Evolutionary conservation across 805 yeast species (phyloP).

Genomic region (Metschnikowia baotianmanensis): DNA sequence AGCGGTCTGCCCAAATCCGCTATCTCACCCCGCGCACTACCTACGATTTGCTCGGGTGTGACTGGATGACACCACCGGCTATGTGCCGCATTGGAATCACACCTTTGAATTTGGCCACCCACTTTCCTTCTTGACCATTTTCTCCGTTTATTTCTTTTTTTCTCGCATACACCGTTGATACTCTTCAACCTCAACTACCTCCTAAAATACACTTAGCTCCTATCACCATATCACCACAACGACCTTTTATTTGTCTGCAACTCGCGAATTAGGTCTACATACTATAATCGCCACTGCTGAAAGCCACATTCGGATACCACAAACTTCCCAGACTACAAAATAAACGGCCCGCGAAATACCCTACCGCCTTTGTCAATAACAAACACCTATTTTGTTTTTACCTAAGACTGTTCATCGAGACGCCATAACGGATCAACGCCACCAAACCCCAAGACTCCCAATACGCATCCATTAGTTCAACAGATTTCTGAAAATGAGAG

Average conservation of each 20-base stretch:
- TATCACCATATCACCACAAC: background rate
- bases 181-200: background rate
- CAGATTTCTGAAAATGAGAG: constrained; percentile 49
- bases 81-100: constrained; percentile 6
- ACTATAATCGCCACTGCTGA: constrained; percentile 2
- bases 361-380: too few relatives aligned
- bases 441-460: too few relatives aligned
- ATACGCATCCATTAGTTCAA: too few relatives aligned
- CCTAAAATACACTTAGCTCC: background rate
- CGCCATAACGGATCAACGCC: too few relatives aligned
- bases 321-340: background rate
- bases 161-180: background rate
- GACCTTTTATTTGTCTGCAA: background rate
- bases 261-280: constrained; percentile 3
- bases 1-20: too few relatives aligned
- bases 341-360: background rate
- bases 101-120: constrained; percentile 5
- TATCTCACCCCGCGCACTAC: background rate
- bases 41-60: background rate
- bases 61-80: constrained; percentile 1
- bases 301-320: background rate
- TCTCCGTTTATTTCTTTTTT: background rate
- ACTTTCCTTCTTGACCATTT: background rate
- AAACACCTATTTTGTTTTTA: too few relatives aligned
- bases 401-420: too few relatives aligned